A percentile compares a stretch with the other conserved stretches of the same genome.
Evolutionary conservation across 2,329 filamentous ascomycete genomes (phyloP).

Genomic region (Epichloe amarillans): DNA sequence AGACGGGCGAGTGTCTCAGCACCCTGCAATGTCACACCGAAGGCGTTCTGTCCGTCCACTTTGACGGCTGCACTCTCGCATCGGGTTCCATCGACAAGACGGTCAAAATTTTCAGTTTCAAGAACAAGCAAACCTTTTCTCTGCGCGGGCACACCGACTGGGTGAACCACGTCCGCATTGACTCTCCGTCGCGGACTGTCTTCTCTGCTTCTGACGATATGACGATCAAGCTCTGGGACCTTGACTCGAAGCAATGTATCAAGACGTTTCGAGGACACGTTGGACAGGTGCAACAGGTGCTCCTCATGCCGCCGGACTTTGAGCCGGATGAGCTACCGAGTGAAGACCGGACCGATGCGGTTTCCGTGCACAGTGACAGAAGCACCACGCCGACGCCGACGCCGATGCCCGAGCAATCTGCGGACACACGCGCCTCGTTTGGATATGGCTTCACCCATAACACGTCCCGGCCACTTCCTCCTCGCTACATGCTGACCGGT

Average conservation of each 20-base stretch:
- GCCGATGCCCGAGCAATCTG: slow-evolving; percentile 16
- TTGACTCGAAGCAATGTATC: slow-evolving; percentile 72
- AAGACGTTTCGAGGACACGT: slow-evolving; percentile 75
- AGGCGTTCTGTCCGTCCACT: slow-evolving; percentile 79
- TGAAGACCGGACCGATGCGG: slow-evolving; percentile 39
- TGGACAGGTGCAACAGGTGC: slow-evolving; percentile 85
- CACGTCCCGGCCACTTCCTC: slow-evolving; percentile 55
- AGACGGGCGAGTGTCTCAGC: slow-evolving; percentile 73
- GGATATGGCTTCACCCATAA: slow-evolving; percentile 49
- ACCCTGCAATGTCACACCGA: slow-evolving; percentile 68
- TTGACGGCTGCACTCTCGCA: slow-evolving; percentile 70
- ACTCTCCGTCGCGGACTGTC: slow-evolving; percentile 68
- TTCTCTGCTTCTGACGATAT: slow-evolving; percentile 92
- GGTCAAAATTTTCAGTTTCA: slow-evolving; percentile 86
- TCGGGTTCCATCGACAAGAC: slow-evolving; percentile 83
- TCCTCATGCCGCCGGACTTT: slow-evolving; percentile 74
- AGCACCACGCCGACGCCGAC: slow-evolving; percentile 26
- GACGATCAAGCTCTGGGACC: slow-evolving; percentile 82
- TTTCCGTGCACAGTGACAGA: slow-evolving; percentile 34
- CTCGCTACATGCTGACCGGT: slow-evolving; percentile 84
- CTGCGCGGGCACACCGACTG: slow-evolving; percentile 81
- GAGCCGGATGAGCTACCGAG: slow-evolving; percentile 60
- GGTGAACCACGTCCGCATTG: slow-evolving; percentile 91
- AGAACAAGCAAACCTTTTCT: slow-evolving; percentile 65
- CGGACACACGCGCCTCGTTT: slow-evolving; percentile 40